Percentiles rank a stretch among this genome's conserved stretches.
These are phyloP conservation scores for Pyronema omphalodes DNA, from an alignment of 495 filamentous ascomycete species.

Conservation along the genomic window DNA sequence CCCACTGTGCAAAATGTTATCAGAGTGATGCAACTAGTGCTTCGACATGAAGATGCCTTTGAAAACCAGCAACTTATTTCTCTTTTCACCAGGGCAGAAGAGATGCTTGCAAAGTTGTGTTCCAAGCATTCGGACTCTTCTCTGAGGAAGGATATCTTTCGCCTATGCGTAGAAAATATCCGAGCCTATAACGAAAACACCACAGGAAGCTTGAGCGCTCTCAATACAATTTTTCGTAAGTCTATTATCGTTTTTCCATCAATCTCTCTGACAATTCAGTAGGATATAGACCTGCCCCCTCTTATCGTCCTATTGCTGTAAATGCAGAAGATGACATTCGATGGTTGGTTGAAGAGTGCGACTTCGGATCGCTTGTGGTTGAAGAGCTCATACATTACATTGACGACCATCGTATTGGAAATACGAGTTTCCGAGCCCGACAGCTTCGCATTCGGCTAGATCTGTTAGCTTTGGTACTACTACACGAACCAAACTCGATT, in stretches of 20 bases:
- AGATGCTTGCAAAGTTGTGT: conserved; percentile 28
- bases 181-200: conserved; percentile 35
- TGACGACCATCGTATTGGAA: conserved; percentile 18
- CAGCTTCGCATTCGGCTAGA: conserved; percentile 21
- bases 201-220: conserved; percentile 53
- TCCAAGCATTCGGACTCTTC: background rate
- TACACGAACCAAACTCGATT: conserved; percentile 15
- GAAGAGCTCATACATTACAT: conserved; percentile 33
- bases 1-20: too few species aligned
- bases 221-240: conserved; percentile 40
- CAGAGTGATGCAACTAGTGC: too few species aligned
- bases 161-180: conserved; percentile 41
- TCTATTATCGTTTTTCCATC: conserved; percentile 21
- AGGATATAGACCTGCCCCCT: conserved; percentile 14
- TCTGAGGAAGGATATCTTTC: conserved; percentile 35
- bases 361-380: conserved; percentile 34
- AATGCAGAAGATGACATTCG: conserved; percentile 27
- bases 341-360: conserved; percentile 35
- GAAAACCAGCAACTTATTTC: too few species aligned
- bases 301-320: too few species aligned
- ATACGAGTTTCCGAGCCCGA: conserved; percentile 13
- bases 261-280: conserved; percentile 1
- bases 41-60: too few species aligned
- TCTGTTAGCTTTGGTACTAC: conserved; percentile 24
- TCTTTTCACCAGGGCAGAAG: conserved; percentile 7